Base-by-base conservation (phyloP, 352 stramenopile species). In the Phytophthora crassamura region DNA sequence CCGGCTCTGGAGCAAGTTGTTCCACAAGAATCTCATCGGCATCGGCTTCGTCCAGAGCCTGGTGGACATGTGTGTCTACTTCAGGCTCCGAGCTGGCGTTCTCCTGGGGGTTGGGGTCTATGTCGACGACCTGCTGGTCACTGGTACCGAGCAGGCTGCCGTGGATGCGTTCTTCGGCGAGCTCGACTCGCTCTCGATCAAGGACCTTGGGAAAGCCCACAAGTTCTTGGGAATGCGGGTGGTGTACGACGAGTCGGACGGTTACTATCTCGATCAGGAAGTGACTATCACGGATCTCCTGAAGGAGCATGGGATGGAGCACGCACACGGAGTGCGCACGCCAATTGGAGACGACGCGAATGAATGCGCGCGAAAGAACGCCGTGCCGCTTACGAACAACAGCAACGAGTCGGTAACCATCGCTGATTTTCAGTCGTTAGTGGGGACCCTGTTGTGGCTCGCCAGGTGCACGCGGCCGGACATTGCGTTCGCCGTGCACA, bases 201-300 rank as follows among this genome's bases (percentile, higher is more conserved):
- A 84, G 48, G 58, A 73, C 22, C 52, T 78, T 2, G 72, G 69
- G 0, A 15, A 8, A 3, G 69, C 41, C 0, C 22, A 52, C 30
- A 74, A 75, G 4, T 73, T 75, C 38, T 22, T 84, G 2, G 69
- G 70, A 2, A 78, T 78, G 39, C 30, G 66, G 0, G 52, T 82
- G 0, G 11, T 15, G 0, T 73, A 69, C 33, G 48, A 64, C 30
- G 41, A 43, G 0, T 14, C 32, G 0, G 3, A 36, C 6, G 67
- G 58, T 0, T 77, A 67, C 36, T 7, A 41, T 0, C 11, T 82
- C 0, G 61, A 75, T 16, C 72, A 81, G 25, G 58, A 68, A 32
- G 7, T 54, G 6, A 41, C 30, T 0, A 75, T 80, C 14, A 11
- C 30, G 3, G 39, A 30, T 4, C 25, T 30, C 2, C 25, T 30